Base-by-base conservation (phyloP, 805 yeast genomes). In the Wickerhamiella hasegawae region DNA sequence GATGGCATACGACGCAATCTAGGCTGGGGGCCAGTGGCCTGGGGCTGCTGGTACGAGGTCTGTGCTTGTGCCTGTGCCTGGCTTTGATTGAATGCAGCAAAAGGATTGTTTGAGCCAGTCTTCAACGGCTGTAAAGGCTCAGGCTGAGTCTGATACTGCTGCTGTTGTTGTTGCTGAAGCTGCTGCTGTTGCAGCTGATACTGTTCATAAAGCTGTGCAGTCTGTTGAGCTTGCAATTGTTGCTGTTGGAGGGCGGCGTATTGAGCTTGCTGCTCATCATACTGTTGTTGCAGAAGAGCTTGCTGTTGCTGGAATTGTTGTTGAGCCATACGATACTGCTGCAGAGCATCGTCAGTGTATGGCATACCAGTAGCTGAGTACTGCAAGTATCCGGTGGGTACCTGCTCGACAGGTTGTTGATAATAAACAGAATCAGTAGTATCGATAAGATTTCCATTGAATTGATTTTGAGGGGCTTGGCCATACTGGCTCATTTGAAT, bases 71-170 rank as follows among this genome's bases (percentile, higher is more conserved):
- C 43, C 29, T 39, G 45, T 10, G 39, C 46, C 35, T 43, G 53
- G 32, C 39, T 55, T 32, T 35, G 55, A 54, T 38, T 52, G 35
- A 44, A 44, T 8, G 45, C 42, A 1, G 87, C 81, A 54, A 80
- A 80, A 35, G 93, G 93, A 54, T 79, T 80, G 55, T 79, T 78
- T 16, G 80, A 64, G 3, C 84, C 84, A 0, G 85, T 75, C 42
- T 68, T 65, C 44, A 73, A 58, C 4, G 82, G 82, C 46, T 60
- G 62, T 38, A 68, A 56, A 18, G 47, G 53, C 40, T 39, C 33
- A 30, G 41, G 45, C 37, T 43, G 45, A 20, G 20, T 33, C 40
- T 42, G 53, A 31, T 55, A 53, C 28, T 39, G 39, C 32, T 29
- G 40, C 37, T 36, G 53, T 31, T 34, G 40, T 28, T 38, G 26